phyloP scores from a whole-genome alignment of 176 grass and related monocot genomes.

The Pontederia crassipes region DNA sequence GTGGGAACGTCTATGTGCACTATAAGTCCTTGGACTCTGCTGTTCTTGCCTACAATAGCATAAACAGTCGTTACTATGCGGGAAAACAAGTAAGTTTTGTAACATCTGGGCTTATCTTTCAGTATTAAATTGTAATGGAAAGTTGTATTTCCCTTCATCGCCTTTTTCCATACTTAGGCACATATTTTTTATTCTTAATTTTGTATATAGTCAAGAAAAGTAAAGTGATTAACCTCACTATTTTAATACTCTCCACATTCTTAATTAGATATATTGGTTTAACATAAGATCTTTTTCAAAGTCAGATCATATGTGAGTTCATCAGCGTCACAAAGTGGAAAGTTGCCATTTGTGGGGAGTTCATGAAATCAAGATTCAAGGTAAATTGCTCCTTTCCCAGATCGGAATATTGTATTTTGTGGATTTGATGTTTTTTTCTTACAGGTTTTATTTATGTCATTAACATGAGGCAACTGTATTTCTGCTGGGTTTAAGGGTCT shows the following conservation, averaged over 20 bases:
- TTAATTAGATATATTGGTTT: not conserved
- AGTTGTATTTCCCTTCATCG: not conserved
- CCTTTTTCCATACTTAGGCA: not conserved
- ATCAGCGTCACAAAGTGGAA: slow-evolving; percentile 88
- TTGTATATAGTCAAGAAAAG: not conserved
- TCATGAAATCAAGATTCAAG: slow-evolving; percentile 92
- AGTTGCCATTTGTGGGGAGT: slow-evolving; percentile 91
- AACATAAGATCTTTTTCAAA: slow-evolving; percentile 8
- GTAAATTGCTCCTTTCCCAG: slow-evolving; percentile 26
- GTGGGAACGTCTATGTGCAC: slow-evolving; percentile 89
- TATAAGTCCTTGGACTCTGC: slow-evolving; percentile 87
- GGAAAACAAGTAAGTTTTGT: slow-evolving; percentile 62
- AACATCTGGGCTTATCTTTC: not conserved
- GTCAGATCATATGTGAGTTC: slow-evolving; percentile 79
- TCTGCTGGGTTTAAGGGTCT: no score
- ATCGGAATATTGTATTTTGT: no score
- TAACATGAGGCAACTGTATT: no score
- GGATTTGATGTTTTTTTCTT: no score
- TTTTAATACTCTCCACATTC: not conserved
- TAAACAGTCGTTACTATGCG: slow-evolving; percentile 87
- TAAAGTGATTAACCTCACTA: not conserved
- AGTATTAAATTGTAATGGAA: not conserved
- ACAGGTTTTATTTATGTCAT: no score
- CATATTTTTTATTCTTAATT: not conserved
- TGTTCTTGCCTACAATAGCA: slow-evolving; percentile 77